Base-by-base conservation (phyloP, 2,329 filamentous ascomycete genomes). In the Cytospora piceae region DNA sequence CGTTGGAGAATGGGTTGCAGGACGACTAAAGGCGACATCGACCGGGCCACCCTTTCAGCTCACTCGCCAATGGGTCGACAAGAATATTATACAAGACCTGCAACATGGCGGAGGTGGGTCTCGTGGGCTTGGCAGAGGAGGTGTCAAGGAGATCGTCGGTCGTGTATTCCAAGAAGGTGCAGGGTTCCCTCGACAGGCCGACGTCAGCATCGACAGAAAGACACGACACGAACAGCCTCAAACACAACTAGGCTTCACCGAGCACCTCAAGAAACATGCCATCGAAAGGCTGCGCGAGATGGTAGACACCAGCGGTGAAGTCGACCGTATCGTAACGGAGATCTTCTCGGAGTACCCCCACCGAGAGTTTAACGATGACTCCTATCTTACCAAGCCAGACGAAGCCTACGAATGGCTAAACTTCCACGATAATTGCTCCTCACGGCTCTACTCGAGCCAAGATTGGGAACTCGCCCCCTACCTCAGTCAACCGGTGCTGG, bases 381-480 rank as follows among this genome's bases (percentile, higher is more conserved):
- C 89, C 0, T 90, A 92, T 71, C 87, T 99, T 37, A 91, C 89
- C 39, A 99, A 99, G 74, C 96, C 96, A 0, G 88, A 90, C 70
- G 81, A 85, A 75, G 92, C 92, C 0, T 96, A 97, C 76, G 94
- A 97, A 73, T 99, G 95, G 95, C 85, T 99, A 63, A 84, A 96
- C 76, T 98, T 99, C 77, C 92, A 97, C 77, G 95, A 98, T 72
- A 81, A 83, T 0, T 88, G 96, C 69, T 93, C 92, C 29, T 88
- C 89, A 0, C 87, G 89, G 49, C 84, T 98, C 1, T 96, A 89
- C 74, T 81, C 87, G n/a, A 89, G 86, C 66, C 94, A 97, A 75
- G 94, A 96, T 64, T 99, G 95, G 91, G 95, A 99, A 76, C 81
- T 99, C 20, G 87, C 86, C 0, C 89, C 92, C 0, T 99, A 99